Base-by-base conservation (phyloP, 768 basidiomycete species). In the Rhizopogon vesiculosus region DNA sequence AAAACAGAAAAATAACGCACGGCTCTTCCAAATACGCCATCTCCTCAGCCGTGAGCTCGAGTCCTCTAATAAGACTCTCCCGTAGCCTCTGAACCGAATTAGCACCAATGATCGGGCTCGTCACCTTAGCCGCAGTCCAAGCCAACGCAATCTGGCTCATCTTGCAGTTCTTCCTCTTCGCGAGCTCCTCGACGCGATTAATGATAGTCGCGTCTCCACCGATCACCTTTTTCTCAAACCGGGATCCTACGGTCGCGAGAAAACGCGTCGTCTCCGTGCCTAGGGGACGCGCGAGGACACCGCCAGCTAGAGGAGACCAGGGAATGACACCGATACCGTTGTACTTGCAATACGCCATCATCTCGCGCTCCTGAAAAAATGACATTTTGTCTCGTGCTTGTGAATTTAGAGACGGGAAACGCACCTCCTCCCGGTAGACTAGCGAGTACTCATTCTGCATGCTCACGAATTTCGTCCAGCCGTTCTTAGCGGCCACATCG, bases 281-380 rank as follows among this genome's bases (percentile, higher is more conserved):
- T 0, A 72, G 3, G 0, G 76, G 76, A 3, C 76, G 72, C 0
- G 75, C 69, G 6, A 80, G 74, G 29, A 62, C 40, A 5, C 78
- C 79, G 5, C 54, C 56, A 18, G 66, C 61, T 15, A 84, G 72
- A 1, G 81, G 78, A 0, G 72, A 65, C 75, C 78, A 82, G 0
- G 82, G 79, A 33, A 85, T 80, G 25, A 78, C 63, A 0, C 80
- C 80, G 33, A 84, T 78, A 25, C 82, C 81, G 25, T 76, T 73
- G 55, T 69, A 72, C 22, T 74, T 69, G 62, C 77, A 79, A 62
- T 77, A 79, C 3, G 69, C 62, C 18, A 73, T 61, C 76, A 77
- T 75, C 55, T 78, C 76, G 1, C 72, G 68, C 53, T 80, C 78
- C 79, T 78, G 31, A 25, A n/a, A n/a, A 25, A 25, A 25, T 25